Evolutionary conservation across 1,284 basidiomycete species (phyloP), one percentile per base, ranked within the genome.

Genomic region (Anthracocystis setariae): DNA sequence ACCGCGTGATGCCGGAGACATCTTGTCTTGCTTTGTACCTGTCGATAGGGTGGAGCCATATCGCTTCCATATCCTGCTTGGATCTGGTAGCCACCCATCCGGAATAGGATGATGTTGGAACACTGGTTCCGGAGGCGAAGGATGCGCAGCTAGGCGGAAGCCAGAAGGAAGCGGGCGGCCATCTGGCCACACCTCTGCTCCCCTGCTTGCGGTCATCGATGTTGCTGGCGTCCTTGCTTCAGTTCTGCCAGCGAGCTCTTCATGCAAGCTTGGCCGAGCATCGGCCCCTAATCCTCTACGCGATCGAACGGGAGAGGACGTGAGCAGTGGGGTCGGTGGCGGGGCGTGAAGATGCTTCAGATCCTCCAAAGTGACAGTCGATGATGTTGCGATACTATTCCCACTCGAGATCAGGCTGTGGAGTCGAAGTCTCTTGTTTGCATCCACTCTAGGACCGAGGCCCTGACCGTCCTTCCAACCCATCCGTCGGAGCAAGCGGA

Each of bases 401-500:
- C 46, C 50, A 29, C 18, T 45, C 9, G 53, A 47, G n/a, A 69
- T 42, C 33, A 68, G 18, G 10, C 47, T 25, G 5, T 55, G 10
- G 12, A 78, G 24, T 17, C 88, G 85, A 70, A 87, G 88, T 37
- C 90, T 88, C 78, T 92, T 89, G 37, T 88, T 87, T 56, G 90
- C 88, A 2, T 92, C 89, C n/a, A 98, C 86, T 8, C 94, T 88
- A 1, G 94, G 93, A 0, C 95, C 95, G 24, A 98, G 88, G 5
- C 94, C 95, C 83, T 96, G 93, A 0, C 94, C 95, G 0, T 89
- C 84, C 56, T 90, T 87, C 95, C 95, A 98, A 0, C 95, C 95
- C 89, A 98, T 95, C 83, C 93, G 94, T 84, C 90, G 90, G 46
- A 98, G 87, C 4, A 98, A 88, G 29, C 89, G 39, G 43, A 51